Base-by-base conservation (phyloP, 441 rosid species). In the Gossypium laxum region DNA sequence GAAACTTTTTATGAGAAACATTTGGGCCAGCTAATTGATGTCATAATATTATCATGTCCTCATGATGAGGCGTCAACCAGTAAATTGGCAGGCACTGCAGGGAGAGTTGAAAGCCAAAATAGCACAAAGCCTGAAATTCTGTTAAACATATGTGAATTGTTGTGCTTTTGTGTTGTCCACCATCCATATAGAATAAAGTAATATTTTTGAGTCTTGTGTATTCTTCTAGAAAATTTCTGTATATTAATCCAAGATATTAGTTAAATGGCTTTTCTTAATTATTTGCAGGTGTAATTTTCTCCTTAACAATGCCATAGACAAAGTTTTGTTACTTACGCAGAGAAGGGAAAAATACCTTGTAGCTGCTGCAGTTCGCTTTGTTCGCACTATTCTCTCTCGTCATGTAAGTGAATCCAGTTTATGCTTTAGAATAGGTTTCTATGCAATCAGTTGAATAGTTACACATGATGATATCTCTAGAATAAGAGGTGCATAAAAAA, bases 1-100 rank as follows among this genome's bases (percentile, higher is more conserved):
- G 98, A 96, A 78, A 96, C 91, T 55, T 96, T 96, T 84, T 96
- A 86, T 75, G 98, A 96, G 89, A 91, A 87, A 83, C 97, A 96
- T 82, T 82, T 96, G 86, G 88, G 81, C 71, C 93, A 88, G 75
- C 83, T 96, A 72, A 84, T 96, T 77, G 98, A 93, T 78, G 89
- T 96, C 71, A 91, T 96, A 71, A 81, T 83, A 60, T 86, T 86
- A 76, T 88, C 99, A 7, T 91, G 97, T 75, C 86, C 88, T 55
- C 77, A 75, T 17, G 80, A 80, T 45, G 75, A 54, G 63, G 50
- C 50, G 78, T 79, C 86, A 19, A 77, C 67, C 60, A 77, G 79
- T 78, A 80, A 81, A 78, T 85, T 85, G 72, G 82, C 75, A 60
- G 83, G 74, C 62, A 76, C 74, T 78, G 80, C 74, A 32, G 81